These are phyloP conservation scores for Exophiala dermatitidis DNA, from an alignment of 2,329 filamentous ascomycete genomes.

Conservation along the genomic window DNA sequence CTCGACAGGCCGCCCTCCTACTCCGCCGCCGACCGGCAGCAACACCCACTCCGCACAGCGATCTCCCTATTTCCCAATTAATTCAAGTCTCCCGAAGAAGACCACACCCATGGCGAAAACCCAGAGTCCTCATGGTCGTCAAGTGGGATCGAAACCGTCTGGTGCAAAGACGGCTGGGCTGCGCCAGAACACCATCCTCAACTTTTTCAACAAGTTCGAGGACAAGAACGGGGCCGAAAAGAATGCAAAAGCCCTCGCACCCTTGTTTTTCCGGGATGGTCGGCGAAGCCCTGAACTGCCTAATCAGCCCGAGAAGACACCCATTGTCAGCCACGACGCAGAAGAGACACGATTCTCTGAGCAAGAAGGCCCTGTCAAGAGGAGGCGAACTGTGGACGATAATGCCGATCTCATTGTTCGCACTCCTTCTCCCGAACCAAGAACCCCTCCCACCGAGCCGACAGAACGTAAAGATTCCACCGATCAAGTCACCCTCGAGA, in stretches of 20 bases:
- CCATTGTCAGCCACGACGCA: not conserved
- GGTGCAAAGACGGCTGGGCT: constrained; percentile 13
- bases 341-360: constrained; percentile 38
- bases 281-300: constrained; percentile 1
- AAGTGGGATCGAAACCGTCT: constrained; percentile 16
- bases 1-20: constrained; percentile 21
- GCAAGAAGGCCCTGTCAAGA: constrained; percentile 34
- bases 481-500: not conserved
- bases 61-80: constrained; percentile 11
- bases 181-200: constrained; percentile 47
- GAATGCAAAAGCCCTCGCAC: constrained; percentile 27
- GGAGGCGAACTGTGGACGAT: constrained; percentile 33
- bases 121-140: constrained; percentile 11
- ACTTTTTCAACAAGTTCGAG: constrained; percentile 48
- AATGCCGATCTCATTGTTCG: constrained; percentile 10
- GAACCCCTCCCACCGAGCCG: not conserved
- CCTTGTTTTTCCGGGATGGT: constrained; percentile 34
- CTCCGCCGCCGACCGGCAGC: constrained; percentile 11
- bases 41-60: not conserved
- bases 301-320: not conserved
- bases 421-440: constrained; percentile 19
- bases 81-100: not conserved
- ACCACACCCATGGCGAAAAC: constrained; percentile 12
- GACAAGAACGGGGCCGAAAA: constrained; percentile 23
- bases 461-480: not conserved